Percentiles rank a stretch among this genome's conserved stretches.
These are phyloP conservation scores for Penicillium pulvis DNA, from an alignment of 495 filamentous ascomycete genomes.

Conservation along the genomic window DNA sequence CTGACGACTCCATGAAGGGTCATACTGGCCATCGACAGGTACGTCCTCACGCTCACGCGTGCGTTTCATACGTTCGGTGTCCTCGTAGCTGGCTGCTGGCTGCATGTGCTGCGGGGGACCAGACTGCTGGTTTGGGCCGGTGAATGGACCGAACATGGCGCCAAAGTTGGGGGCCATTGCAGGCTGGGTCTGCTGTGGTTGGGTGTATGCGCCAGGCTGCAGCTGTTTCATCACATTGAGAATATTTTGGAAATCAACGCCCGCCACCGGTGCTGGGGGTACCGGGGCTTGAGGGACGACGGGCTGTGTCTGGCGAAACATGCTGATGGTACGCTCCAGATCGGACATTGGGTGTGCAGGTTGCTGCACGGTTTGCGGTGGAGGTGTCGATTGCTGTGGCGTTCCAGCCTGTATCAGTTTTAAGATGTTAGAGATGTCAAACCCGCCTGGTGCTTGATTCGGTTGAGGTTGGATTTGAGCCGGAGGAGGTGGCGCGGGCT, in stretches of 20 bases:
- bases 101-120: conserved; percentile 27
- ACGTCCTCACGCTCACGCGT: conserved; percentile 42
- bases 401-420: conserved; percentile 46
- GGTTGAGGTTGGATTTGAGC: conserved; percentile 26
- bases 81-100: conserved; percentile 34
- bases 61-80: conserved; percentile 46
- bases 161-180: conserved; percentile 44
- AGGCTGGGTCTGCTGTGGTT: conserved; percentile 35
- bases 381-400: conserved; percentile 33
- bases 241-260: conserved; percentile 39
- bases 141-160: conserved; percentile 52
- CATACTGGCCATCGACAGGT: conserved; percentile 33
- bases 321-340: conserved; percentile 44
- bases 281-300: conserved; percentile 29
- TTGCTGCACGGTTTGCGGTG: conserved; percentile 28
- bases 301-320: conserved; percentile 48
- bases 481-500: conserved; percentile 30
- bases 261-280: conserved; percentile 1
- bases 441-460: conserved; percentile 30
- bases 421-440: conserved; percentile 50
- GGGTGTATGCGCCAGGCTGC: conserved; percentile 24
- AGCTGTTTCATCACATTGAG: conserved; percentile 42
- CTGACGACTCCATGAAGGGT: conserved; percentile 27
- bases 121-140: conserved; percentile 35
- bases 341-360: conserved; percentile 33